A percentile compares a stretch with the other conserved stretches of the same genome.
Evolutionary conservation across 495 filamentous ascomycete genomes (phyloP).

Genomic region (Xylaria grammica): DNA sequence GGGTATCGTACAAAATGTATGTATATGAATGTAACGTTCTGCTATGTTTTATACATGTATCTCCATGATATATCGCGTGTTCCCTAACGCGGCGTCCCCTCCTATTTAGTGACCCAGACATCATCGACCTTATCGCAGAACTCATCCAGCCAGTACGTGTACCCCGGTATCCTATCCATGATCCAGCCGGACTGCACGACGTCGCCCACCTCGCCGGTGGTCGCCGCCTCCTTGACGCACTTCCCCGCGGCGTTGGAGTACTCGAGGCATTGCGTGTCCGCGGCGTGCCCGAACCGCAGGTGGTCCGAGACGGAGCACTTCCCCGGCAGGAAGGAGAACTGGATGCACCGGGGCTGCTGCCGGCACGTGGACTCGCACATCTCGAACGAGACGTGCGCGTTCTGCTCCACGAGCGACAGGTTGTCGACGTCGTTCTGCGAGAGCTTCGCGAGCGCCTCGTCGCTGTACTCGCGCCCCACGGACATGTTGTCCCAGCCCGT

Average conservation of each 20-base stretch:
- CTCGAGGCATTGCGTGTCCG: conserved; percentile 22
- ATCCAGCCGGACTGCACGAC: conserved; percentile 24
- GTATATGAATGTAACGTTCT: background rate
- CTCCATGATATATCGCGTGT: background rate
- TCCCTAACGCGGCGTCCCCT: background rate
- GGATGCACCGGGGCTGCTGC: conserved; percentile 41
- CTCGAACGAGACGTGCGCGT: conserved; percentile 29
- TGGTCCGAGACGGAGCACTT: conserved; percentile 36
- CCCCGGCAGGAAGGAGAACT: conserved; percentile 40
- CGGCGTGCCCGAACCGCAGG: conserved; percentile 9
- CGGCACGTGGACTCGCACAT: conserved; percentile 41
- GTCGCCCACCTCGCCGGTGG: conserved; percentile 17
- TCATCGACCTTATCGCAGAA: conserved; percentile 19
- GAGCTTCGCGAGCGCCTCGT: conserved; percentile 12
- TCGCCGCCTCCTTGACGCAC: conserved; percentile 24
- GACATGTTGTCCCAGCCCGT: conserved; percentile 39
- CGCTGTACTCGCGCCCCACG: conserved; percentile 22
- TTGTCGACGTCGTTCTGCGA: conserved; percentile 31
- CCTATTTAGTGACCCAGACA: conserved; percentile 20
- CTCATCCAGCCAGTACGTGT: conserved; percentile 20
- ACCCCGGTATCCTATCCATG: conserved; percentile 23
- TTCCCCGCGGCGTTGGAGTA: conserved; percentile 23
- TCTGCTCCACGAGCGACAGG: conserved; percentile 35
- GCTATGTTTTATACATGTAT: background rate
- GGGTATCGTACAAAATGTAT: conserved; percentile 8